Evolutionary conservation across 2,329 filamentous ascomycete species (phyloP).

Genomic region (Nannizziopsis arthrosporioides): DNA sequence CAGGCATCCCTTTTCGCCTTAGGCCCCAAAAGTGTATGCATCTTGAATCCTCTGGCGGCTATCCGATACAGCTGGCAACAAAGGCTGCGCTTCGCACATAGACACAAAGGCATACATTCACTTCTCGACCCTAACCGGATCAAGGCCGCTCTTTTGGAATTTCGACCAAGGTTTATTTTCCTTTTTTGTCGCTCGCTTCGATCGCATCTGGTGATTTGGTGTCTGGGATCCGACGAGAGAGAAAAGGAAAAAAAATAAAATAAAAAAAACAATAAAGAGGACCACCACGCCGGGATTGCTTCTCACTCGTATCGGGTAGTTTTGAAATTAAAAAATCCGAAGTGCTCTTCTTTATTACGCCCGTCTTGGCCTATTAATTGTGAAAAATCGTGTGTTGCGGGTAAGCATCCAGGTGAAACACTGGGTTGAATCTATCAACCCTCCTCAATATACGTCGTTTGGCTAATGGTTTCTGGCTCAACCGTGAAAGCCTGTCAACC

Average conservation of each 20-base stretch:
- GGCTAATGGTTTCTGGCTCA: slow-evolving; percentile 3
- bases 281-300: too few species aligned
- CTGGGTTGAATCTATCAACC: not conserved
- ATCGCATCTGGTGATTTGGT: not conserved
- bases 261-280: not conserved
- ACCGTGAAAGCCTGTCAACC: not conserved
- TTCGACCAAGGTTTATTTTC: not conserved
- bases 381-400: too few species aligned
- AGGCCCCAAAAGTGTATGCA: not conserved
- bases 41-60: not conserved
- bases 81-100: too few species aligned
- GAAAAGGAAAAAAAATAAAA: not conserved
- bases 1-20: not conserved
- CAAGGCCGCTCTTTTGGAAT: slow-evolving; percentile 1
- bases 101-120: not conserved
- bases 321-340: too few species aligned
- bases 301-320: too few species aligned
- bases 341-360: too few species aligned
- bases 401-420: not conserved
- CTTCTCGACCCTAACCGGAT: not conserved
- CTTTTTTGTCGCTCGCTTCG: slow-evolving; percentile 3
- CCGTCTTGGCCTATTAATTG: too few species aligned
- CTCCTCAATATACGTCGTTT: not conserved
- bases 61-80: not conserved
- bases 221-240: not conserved